A percentile compares a stretch with the other conserved stretches of the same genome.
phyloP scores from a whole-genome alignment of 2,329 filamentous ascomycete species.

The Neofusicoccum cordaticola region DNA sequence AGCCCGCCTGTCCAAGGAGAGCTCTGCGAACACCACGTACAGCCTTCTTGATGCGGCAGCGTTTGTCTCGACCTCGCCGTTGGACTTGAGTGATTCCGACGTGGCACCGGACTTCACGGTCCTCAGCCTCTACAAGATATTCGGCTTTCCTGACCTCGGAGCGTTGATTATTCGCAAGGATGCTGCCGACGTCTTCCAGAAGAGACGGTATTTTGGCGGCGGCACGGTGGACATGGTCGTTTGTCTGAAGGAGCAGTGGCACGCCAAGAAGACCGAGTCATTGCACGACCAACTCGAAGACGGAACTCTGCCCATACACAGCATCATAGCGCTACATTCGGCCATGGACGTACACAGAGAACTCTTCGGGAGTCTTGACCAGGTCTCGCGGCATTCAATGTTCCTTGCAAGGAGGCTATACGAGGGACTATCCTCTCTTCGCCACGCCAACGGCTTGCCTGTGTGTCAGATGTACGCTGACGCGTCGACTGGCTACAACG shows the following conservation, averaged over 20 bases:
- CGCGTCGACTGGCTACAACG: conserved; percentile 40
- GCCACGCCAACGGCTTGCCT: conserved; percentile 64
- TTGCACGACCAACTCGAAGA: conserved; percentile 86
- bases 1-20: conserved; percentile 31
- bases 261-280: conserved; percentile 67
- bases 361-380: conserved; percentile 69
- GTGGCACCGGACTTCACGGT: conserved; percentile 78
- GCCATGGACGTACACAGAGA: conserved; percentile 68
- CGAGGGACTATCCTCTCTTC: conserved; percentile 56
- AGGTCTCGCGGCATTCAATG: conserved; percentile 68
- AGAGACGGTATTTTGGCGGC: conserved; percentile 82
- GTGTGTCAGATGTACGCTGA: conserved; percentile 67
- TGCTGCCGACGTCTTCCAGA: conserved; percentile 61
- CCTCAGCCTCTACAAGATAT: conserved; percentile 95
- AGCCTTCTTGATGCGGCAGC: conserved; percentile 83
- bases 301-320: conserved; percentile 87
- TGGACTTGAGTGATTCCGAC: conserved; percentile 64
- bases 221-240: conserved; percentile 91
- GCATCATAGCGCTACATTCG: conserved; percentile 74
- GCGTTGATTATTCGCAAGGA: conserved; percentile 77
- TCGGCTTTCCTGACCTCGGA: conserved; percentile 90
- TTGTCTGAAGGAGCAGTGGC: conserved; percentile 75
- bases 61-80: conserved; percentile 69
- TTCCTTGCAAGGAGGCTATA: conserved; percentile 62
- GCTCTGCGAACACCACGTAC: conserved; percentile 49